Conservation (phyloP, 2,329 filamentous ascomycete genomes). For the Neurospora crassa region DNA sequence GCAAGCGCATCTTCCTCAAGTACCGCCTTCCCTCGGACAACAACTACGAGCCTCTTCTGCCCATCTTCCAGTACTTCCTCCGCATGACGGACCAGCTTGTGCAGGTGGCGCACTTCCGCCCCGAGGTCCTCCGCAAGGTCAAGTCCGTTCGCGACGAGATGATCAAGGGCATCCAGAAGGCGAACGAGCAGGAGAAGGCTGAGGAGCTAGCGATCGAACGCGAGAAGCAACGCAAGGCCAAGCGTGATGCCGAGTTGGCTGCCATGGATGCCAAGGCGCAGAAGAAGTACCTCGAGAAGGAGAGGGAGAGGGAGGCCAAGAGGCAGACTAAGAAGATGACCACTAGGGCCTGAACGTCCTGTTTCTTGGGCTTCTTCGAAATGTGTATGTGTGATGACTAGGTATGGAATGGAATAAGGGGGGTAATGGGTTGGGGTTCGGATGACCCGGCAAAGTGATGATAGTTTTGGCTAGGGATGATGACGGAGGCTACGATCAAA, state of each 20-base stretch:
- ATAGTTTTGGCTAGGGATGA: not conserved
- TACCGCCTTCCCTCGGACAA: slow-evolving; percentile 57
- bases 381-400: not conserved
- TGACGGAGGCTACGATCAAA: not conserved
- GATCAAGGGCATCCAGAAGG: slow-evolving; percentile 68
- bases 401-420: not conserved
- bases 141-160: slow-evolving; percentile 70
- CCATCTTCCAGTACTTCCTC: slow-evolving; percentile 73
- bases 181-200: slow-evolving; percentile 69
- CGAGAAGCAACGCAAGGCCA: slow-evolving; percentile 74
- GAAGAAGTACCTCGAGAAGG: slow-evolving; percentile 75
- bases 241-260: slow-evolving; percentile 75
- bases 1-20: slow-evolving; percentile 79
- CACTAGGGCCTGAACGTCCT: slow-evolving; percentile 32
- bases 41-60: slow-evolving; percentile 56
- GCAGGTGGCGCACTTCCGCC: slow-evolving; percentile 70
- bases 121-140: slow-evolving; percentile 82
- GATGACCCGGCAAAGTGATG: not conserved
- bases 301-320: slow-evolving; percentile 63
- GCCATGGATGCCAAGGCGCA: slow-evolving; percentile 72
- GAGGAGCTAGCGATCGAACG: slow-evolving; percentile 66
- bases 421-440: not conserved
- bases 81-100: slow-evolving; percentile 78
- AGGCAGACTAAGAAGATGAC: slow-evolving; percentile 46
- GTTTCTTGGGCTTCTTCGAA: not conserved